phyloP scores from a whole-genome alignment of 495 filamentous ascomycete species.

The Friedmanniomyces simplex region DNA sequence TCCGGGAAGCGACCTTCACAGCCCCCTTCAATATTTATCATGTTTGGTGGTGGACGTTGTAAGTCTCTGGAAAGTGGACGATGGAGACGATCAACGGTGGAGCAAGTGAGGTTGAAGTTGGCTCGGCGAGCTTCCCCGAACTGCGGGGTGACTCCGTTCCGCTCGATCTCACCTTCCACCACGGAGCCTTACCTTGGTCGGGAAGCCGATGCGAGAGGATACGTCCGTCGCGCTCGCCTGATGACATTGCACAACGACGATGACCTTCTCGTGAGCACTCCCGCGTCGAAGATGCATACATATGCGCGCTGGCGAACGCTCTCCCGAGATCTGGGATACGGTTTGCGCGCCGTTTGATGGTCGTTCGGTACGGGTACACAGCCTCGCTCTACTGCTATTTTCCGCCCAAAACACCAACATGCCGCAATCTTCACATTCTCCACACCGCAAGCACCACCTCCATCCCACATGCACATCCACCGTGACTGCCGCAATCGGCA shows the following conservation, averaged over 20 bases:
- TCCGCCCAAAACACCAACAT: background rate
- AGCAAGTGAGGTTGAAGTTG: background rate
- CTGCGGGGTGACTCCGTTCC: too few species aligned
- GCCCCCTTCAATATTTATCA: background rate
- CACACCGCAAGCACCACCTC: too few species aligned
- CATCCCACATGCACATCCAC: too few species aligned
- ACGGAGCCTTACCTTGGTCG: too few species aligned
- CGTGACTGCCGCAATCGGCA: too few species aligned
- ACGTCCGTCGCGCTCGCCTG: too few species aligned
- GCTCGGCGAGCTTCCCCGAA: background rate
- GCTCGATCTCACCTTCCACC: too few species aligned
- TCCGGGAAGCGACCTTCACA: background rate
- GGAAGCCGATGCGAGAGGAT: too few species aligned
- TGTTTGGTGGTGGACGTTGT: background rate
- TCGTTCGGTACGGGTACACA: background rate
- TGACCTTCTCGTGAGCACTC: too few species aligned
- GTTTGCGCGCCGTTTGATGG: background rate
- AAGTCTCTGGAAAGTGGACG: background rate
- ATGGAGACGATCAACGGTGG: too few species aligned
- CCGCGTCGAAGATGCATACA: too few species aligned
- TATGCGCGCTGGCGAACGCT: too few species aligned
- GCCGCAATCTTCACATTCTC: background rate
- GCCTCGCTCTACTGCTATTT: slow-evolving; percentile 1
- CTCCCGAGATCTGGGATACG: background rate
- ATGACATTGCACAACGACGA: background rate